Percentiles rank a stretch among this genome's conserved stretches.
phyloP scores from a whole-genome alignment of 805 yeast genomes.

The Suhomyces kilbournensis region DNA sequence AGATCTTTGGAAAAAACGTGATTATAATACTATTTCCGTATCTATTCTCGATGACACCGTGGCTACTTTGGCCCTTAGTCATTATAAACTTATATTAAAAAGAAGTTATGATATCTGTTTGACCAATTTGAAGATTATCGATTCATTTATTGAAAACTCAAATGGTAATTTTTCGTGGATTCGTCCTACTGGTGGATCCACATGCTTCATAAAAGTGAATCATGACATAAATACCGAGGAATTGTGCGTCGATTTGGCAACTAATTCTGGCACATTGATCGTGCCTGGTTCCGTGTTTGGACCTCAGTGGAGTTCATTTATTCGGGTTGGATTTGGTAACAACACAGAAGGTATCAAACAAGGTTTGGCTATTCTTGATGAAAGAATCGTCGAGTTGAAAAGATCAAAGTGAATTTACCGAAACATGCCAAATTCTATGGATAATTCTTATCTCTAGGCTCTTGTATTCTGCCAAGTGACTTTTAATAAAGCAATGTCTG shows the following conservation, averaged over 20 bases:
- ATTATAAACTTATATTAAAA: conserved; percentile 31
- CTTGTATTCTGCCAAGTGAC: no score
- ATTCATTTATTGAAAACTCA: conserved; percentile 27
- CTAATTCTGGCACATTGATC: conserved; percentile 29
- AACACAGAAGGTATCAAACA: conserved; percentile 25
- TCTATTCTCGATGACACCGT: conserved; percentile 45
- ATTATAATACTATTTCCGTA: conserved; percentile 50
- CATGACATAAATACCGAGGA: conserved; percentile 16
- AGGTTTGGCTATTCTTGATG: background rate
- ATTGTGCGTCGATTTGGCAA: conserved; percentile 36
- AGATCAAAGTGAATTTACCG: no score
- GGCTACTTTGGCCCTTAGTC: conserved; percentile 42
- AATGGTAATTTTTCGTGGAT: conserved; percentile 37
- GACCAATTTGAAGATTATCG: conserved; percentile 34
- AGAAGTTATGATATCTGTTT: conserved; percentile 40
- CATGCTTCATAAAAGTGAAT: conserved; percentile 40
- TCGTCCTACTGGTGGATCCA: conserved; percentile 48
- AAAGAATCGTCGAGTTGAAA: background rate
- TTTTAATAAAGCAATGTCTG: no score
- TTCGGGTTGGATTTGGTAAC: conserved; percentile 52
- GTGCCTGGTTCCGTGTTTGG: conserved; percentile 52
- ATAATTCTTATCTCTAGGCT: no score
- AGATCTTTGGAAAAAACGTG: conserved; percentile 40
- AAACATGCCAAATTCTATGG: no score
- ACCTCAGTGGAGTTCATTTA: conserved; percentile 30